A percentile compares a stretch with the other conserved stretches of the same genome.
These are phyloP conservation scores for Cucumis hystrix DNA, from an alignment of 306 rosid genomes.

Conservation along the genomic window DNA sequence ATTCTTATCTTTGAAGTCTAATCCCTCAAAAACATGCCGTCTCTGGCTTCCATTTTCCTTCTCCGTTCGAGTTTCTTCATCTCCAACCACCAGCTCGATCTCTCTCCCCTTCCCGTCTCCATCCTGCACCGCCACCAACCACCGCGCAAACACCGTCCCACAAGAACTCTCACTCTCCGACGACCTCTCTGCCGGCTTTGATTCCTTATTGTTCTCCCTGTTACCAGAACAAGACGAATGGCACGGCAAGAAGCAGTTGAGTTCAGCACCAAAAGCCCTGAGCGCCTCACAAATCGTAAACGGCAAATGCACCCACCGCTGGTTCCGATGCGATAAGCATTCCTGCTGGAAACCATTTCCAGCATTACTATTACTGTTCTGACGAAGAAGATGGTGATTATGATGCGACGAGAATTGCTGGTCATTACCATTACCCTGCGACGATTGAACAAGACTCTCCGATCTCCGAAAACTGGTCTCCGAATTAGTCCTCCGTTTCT, in stretches of 20 bases:
- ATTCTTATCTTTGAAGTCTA: conserved; percentile 33
- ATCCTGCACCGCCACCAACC: conserved; percentile 75
- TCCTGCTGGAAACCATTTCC: conserved; percentile 22
- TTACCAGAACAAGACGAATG: conserved; percentile 41
- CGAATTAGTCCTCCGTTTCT: conserved; percentile 23
- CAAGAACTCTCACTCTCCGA: conserved; percentile 43
- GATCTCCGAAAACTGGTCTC: conserved; percentile 60
- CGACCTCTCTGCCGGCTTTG: conserved; percentile 12
- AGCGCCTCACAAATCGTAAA: conserved; percentile 80
- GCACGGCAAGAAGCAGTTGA: conserved; percentile 80
- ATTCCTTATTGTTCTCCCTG: conserved; percentile 27
- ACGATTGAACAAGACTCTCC: conserved; percentile 9
- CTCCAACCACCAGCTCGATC: conserved; percentile 48
- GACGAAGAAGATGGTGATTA: background rate
- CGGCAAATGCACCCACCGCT: conserved; percentile 85
- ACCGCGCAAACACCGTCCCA: conserved; percentile 54
- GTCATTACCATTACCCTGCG: background rate
- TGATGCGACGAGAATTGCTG: background rate
- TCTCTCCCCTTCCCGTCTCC: conserved; percentile 48
- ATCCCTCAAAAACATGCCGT: conserved; percentile 59
- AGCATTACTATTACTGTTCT: background rate
- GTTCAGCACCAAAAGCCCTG: conserved; percentile 51
- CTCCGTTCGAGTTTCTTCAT: conserved; percentile 13
- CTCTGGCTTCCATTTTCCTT: conserved; percentile 22
- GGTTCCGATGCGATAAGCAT: conserved; percentile 47